Percentiles rank a stretch among this genome's conserved stretches.
Evolutionary conservation across 805 yeast genomes (phyloP).

Genomic region (Peterozyma xylosa): DNA sequence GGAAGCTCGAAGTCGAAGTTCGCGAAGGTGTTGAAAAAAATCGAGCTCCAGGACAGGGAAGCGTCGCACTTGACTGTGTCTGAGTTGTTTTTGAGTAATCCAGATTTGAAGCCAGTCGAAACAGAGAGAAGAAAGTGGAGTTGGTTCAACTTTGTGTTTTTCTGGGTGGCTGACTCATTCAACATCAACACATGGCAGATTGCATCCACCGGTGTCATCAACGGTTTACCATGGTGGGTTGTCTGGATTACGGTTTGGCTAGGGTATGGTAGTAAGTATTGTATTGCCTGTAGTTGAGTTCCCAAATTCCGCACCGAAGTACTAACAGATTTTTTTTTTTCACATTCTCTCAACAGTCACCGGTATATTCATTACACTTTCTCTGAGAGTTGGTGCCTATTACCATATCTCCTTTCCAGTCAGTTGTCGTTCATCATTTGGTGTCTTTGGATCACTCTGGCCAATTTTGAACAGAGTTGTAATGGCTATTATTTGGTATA

Average conservation of each 20-base stretch:
- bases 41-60: constrained; percentile 21
- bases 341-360: constrained; percentile 22
- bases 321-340: too few relatives aligned
- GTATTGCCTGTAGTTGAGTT: too few relatives aligned
- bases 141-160: constrained; percentile 72
- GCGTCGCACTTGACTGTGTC: constrained; percentile 36
- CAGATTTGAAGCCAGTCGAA: constrained; percentile 77
- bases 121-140: constrained; percentile 71
- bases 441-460: constrained; percentile 83
- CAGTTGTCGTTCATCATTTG: constrained; percentile 73
- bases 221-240: constrained; percentile 86
- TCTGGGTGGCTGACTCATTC: constrained; percentile 88
- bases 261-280: constrained; percentile 48
- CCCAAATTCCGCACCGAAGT: too few relatives aligned
- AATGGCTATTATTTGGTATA: constrained; percentile 74
- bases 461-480: constrained; percentile 76
- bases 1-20: background rate
- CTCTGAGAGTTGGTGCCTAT: constrained; percentile 72
- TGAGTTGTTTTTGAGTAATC: constrained; percentile 64
- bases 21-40: background rate
- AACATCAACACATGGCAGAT: constrained; percentile 89
- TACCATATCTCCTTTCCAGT: constrained; percentile 87
- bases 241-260: constrained; percentile 86
- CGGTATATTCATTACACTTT: constrained; percentile 60
- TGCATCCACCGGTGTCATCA: constrained; percentile 75